Evolutionary conservation across 2,329 filamentous ascomycete species (phyloP), one percentile per base, ranked within the genome.

Genomic region (Paraphaeosphaeria sporulosa): DNA sequence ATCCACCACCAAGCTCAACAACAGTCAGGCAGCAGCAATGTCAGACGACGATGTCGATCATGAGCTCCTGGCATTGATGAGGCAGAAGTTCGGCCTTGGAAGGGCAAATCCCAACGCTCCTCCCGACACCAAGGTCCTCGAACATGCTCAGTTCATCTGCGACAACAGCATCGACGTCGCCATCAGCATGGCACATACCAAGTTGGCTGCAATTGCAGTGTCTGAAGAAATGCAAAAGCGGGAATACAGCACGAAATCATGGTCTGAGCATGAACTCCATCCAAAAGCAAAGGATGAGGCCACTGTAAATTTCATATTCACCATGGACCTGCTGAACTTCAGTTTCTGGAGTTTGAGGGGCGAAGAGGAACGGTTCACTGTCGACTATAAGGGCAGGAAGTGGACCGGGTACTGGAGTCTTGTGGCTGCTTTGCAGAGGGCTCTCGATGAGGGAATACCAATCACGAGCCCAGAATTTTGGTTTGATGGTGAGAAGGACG

Each of bases 341-440:
- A 96, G 90, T 23, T 99, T 99, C 77, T 99, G 95, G 95, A 96
- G 92, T 15, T 89, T 92, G 55, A 79, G 84, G 60, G 71, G 77
- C 2, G 89, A 91, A 12, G 84, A 88, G 5, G 88, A 94, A 69
- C 85, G 93, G 12, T 99, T 94, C 76, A 86, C 90, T 10, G 86
- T 99, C 44, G 89, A 92, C 59, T 98, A 97, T 78, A 86, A 85
- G 48, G 93, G 88, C 30, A 89, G 87, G 77, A 87, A 80, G 59
- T 98, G 93, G 93, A 97, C 93, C 0, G 95, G 95, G 3, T 99
- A 99, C 78, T 97, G 92, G 89, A 96, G 93, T 76, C 80, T 99
- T 58, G 92, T 98, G 21, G 95, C 95, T 25, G 87, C 91, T 23
- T 78, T 99, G 70, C 92, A 94, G 77, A 85, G 95, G 70, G 96